These are phyloP conservation scores for Apiospora hydei DNA, from an alignment of 2,329 filamentous ascomycete species.

Conservation along the genomic window DNA sequence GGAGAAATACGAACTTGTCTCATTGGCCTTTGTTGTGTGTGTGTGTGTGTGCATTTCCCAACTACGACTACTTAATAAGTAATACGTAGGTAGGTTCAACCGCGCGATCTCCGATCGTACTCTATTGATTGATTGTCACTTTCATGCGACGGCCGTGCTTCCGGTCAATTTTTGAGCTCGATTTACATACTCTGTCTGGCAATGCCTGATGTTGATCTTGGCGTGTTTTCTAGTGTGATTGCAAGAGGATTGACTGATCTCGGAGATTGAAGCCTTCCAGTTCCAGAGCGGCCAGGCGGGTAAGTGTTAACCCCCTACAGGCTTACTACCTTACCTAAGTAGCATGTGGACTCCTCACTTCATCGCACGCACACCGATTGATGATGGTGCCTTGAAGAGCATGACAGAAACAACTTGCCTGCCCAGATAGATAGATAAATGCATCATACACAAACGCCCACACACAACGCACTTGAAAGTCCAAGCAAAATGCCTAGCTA, in stretches of 20 bases:
- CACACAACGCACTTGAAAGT: background rate
- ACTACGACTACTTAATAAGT: background rate
- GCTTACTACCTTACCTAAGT: background rate
- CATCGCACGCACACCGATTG: background rate
- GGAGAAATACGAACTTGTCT: constrained; percentile 12
- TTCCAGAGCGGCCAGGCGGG: background rate
- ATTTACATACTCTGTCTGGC: background rate
- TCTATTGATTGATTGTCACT: background rate
- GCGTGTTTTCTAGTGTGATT: constrained; percentile 7
- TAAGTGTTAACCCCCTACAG: background rate
- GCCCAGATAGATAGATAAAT: background rate
- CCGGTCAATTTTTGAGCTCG: background rate
- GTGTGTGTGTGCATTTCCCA: background rate
- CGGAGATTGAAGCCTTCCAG: constrained; percentile 12
- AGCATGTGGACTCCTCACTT: background rate
- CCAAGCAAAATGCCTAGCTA: background rate
- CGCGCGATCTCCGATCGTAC: constrained; percentile 18
- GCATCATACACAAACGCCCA: background rate
- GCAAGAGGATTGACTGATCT: background rate
- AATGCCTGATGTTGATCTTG: constrained; percentile 17
- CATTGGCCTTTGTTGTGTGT: background rate
- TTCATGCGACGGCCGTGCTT: constrained; percentile 10
- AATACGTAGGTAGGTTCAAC: background rate
- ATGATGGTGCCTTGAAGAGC: background rate
- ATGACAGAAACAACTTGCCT: background rate